phyloP scores from a whole-genome alignment of 805 yeast genomes.

The Candida chilensis region DNA sequence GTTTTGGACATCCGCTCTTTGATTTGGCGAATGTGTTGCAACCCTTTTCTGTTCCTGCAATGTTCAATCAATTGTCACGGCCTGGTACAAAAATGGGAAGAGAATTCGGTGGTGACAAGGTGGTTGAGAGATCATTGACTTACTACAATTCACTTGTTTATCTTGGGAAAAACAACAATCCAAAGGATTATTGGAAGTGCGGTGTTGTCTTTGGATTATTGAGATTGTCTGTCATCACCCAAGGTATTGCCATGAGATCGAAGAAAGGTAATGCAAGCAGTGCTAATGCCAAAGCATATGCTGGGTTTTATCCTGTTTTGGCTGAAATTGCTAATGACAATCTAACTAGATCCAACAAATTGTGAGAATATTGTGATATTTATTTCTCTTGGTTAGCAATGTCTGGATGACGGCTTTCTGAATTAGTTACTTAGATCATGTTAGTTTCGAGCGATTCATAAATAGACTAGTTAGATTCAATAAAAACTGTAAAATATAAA shows the following conservation, averaged over 20 bases:
- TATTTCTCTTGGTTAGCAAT: no score
- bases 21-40: conserved; percentile 52
- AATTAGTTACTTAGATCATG: no score
- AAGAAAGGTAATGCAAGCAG: conserved; percentile 45
- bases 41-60: conserved; percentile 37
- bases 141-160: neutral
- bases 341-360: no score
- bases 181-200: conserved; percentile 34
- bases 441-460: no score
- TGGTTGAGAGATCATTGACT: neutral
- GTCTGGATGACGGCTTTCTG: no score
- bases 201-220: conserved; percentile 50
- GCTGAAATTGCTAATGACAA: no score
- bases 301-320: no score
- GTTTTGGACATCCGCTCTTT: conserved; percentile 56
- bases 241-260: conserved; percentile 52
- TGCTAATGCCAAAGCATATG: no score
- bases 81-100: conserved; percentile 7
- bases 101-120: conserved; percentile 18
- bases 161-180: conserved; percentile 10
- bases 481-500: no score
- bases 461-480: no score
- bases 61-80: conserved; percentile 18
- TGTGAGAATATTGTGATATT: no score
- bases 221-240: conserved; percentile 47